These are phyloP conservation scores for Globisporangium apiculatum DNA, from an alignment of 352 stramenopile species.

Conservation along the genomic window DNA sequence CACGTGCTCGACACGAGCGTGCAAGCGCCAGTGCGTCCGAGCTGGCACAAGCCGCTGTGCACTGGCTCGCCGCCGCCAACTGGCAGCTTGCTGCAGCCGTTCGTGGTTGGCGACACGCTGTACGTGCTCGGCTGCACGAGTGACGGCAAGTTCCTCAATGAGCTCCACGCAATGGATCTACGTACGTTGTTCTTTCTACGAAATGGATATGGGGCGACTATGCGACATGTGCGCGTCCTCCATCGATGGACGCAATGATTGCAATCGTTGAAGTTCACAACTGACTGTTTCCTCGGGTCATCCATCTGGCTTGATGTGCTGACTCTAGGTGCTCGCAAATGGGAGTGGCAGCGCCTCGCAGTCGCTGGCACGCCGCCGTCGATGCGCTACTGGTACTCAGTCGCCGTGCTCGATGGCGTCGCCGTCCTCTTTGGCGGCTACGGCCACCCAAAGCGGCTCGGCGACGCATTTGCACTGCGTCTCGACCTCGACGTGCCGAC, in stretches of 20 bases:
- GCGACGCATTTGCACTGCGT: slow-evolving; percentile 47
- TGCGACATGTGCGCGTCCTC: background rate
- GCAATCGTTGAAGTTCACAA: background rate
- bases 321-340: slow-evolving; percentile 26
- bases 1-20: slow-evolving; percentile 31
- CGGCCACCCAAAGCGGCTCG: slow-evolving; percentile 37
- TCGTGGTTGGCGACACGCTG: slow-evolving; percentile 35
- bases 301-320: background rate
- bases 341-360: slow-evolving; percentile 43
- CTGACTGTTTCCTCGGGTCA: background rate
- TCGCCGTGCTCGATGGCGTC: slow-evolving; percentile 31
- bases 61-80: slow-evolving; percentile 26
- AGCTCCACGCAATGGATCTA: slow-evolving; percentile 42
- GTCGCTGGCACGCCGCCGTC: slow-evolving; percentile 35
- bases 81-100: slow-evolving; percentile 45
- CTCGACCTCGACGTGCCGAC: slow-evolving; percentile 36
- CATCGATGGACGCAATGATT: background rate
- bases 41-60: slow-evolving; percentile 28
- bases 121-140: slow-evolving; percentile 52
- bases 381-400: slow-evolving; percentile 61
- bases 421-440: slow-evolving; percentile 52
- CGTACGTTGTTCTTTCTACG: slow-evolving; percentile 22
- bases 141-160: slow-evolving; percentile 52
- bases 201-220: background rate
- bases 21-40: slow-evolving; percentile 4